Evolutionary conservation across 768 basidiomycete species (phyloP).

Genomic region (Pulveroboletus sp.): DNA sequence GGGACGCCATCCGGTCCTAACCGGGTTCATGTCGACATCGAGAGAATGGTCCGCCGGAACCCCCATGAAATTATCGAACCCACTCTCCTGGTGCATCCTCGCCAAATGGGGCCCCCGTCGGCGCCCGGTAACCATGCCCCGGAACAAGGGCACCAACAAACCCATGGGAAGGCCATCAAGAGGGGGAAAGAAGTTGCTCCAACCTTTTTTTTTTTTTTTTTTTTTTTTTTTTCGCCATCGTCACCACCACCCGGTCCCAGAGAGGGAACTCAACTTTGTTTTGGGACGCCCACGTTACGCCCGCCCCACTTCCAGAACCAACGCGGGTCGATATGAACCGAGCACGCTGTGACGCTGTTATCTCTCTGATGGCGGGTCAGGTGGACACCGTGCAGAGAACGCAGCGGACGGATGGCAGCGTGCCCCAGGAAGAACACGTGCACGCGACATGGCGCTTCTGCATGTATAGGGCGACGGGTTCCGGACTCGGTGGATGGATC

Average conservation of each 20-base stretch:
- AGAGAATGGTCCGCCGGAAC: conserved; percentile 12
- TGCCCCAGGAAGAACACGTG: background rate
- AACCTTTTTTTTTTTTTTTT: too few relatives aligned
- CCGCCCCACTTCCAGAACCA: background rate
- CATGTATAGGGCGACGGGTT: too few relatives aligned
- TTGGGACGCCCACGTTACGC: background rate
- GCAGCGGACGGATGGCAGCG: background rate
- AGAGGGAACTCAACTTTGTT: background rate
- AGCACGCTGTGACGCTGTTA: too few relatives aligned
- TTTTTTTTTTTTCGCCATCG: too few relatives aligned
- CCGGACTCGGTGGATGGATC: too few relatives aligned
- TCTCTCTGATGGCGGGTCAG: conserved; percentile 21
- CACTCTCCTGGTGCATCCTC: conserved; percentile 22
- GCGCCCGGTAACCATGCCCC: conserved; percentile 5
- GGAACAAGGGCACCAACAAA: conserved; percentile 16
- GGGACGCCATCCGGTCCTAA: conserved; percentile 1
- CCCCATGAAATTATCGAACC: conserved; percentile 16
- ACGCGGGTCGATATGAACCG: background rate
- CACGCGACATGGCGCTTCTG: too few relatives aligned
- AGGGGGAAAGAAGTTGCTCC: conserved; percentile 6
- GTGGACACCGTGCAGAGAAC: conserved; percentile 5
- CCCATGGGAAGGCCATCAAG: conserved; percentile 1
- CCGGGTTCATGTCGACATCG: background rate
- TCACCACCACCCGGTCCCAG: background rate
- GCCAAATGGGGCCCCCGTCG: background rate